These are phyloP conservation scores for Fusarium scirpi DNA, from an alignment of 2,329 filamentous ascomycete species.

Conservation along the genomic window DNA sequence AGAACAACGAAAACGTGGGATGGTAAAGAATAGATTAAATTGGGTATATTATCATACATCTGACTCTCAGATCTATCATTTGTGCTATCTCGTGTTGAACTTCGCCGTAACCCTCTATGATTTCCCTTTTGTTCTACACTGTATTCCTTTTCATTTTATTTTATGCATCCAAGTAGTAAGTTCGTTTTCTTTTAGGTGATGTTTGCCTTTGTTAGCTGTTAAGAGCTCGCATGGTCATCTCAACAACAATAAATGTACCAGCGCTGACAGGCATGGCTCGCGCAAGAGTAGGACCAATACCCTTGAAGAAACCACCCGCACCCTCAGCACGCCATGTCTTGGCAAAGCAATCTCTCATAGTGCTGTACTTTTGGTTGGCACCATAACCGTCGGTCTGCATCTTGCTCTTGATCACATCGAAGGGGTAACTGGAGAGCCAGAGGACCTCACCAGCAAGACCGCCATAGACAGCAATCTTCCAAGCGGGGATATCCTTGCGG, in stretches of 20 bases:
- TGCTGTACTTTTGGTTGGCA: conserved; percentile 74
- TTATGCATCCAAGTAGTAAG: conserved; percentile 7
- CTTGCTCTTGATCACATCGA: conserved; percentile 99
- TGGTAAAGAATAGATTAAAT: conserved; percentile 47
- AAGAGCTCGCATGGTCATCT: conserved; percentile 73
- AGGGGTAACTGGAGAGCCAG: conserved; percentile 93
- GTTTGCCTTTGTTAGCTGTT: conserved; percentile 50
- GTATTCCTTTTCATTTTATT: conserved; percentile 21
- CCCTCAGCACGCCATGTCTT: conserved; percentile 86
- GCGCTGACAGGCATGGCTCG: conserved; percentile 98
- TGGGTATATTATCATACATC: conserved; percentile 37
- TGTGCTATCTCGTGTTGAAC: conserved; percentile 17
- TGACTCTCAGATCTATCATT: conserved; percentile 14
- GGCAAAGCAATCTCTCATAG: conserved; percentile 89
- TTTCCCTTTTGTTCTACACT: conserved; percentile 18
- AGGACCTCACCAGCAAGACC: conserved; percentile 93
- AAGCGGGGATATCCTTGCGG: conserved; percentile 81
- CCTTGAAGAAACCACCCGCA: conserved; percentile 90
- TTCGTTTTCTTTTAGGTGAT: neutral
- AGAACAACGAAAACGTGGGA: conserved; percentile 64
- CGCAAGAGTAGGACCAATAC: conserved; percentile 87
- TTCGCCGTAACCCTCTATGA: conserved; percentile 33
- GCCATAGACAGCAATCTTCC: conserved; percentile 92
- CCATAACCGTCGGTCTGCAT: conserved; percentile 99
- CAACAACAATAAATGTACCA: conserved; percentile 92